A percentile compares a stretch with the other conserved stretches of the same genome.
These are phyloP conservation scores for Pulveroboletus sp. DNA, from an alignment of 768 basidiomycete genomes.

Conservation along the genomic window DNA sequence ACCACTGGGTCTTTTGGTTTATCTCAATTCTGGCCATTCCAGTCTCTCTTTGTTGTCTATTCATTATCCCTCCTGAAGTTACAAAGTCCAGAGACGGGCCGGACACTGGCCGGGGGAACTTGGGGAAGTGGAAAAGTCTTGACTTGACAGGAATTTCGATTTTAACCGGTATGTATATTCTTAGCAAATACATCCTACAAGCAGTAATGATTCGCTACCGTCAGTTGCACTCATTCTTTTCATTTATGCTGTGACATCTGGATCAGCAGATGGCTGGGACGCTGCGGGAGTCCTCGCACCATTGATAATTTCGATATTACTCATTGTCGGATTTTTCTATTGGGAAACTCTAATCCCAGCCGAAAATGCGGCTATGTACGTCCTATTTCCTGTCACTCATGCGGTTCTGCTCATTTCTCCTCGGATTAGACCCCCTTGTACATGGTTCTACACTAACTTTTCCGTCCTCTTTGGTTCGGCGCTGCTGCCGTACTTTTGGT, in stretches of 20 bases:
- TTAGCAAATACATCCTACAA: not conserved
- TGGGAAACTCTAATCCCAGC: slow-evolving; percentile 44
- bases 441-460: too few relatives aligned
- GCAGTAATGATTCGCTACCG: not conserved
- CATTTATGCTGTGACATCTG: slow-evolving; percentile 43
- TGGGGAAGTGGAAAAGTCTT: slow-evolving; percentile 19
- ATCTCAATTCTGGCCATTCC: slow-evolving; percentile 37
- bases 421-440: slow-evolving; percentile 42
- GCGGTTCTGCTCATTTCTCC: not conserved
- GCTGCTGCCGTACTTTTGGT: slow-evolving; percentile 43
- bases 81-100: not conserved
- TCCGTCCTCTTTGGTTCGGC: slow-evolving; percentile 36
- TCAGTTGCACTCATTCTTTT: slow-evolving; percentile 38
- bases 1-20: slow-evolving; percentile 54
- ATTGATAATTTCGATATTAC: slow-evolving; percentile 42
- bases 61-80: too few relatives aligned
- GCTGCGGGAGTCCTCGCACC: slow-evolving; percentile 44
- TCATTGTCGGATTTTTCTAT: slow-evolving; percentile 44
- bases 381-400: not conserved
- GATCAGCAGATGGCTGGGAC: slow-evolving; percentile 51
- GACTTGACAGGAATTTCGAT: slow-evolving; percentile 40
- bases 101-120: too few relatives aligned
- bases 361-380: slow-evolving; percentile 43
- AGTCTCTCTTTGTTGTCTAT: slow-evolving; percentile 29
- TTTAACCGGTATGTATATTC: slow-evolving; percentile 32